These are phyloP conservation scores for Stagonosporopsis cucurbitacearum DNA, from an alignment of 2,329 filamentous ascomycete genomes.

Conservation along the genomic window DNA sequence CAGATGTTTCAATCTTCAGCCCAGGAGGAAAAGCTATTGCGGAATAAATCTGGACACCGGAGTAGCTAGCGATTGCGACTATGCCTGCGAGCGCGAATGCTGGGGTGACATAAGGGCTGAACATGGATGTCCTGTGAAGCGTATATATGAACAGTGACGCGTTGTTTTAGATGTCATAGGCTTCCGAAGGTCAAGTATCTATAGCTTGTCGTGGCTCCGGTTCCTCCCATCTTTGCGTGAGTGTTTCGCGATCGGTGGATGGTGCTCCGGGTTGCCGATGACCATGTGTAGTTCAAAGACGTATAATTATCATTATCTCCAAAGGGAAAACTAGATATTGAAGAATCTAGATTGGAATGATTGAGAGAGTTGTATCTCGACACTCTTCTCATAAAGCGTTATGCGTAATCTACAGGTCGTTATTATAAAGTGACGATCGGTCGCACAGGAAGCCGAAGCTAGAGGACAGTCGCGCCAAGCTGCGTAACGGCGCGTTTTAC, in stretches of 20 bases:
- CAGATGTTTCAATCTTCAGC: background rate
- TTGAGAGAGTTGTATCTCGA: too few relatives aligned
- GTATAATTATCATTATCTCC: too few relatives aligned
- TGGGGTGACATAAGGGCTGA: background rate
- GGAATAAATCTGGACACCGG: background rate
- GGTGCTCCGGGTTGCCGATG: conserved; percentile 37
- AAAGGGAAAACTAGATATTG: too few relatives aligned
- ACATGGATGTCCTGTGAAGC: background rate
- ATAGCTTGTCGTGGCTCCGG: background rate
- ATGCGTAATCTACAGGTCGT: too few relatives aligned
- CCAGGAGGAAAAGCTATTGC: background rate
- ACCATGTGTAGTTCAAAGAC: too few relatives aligned
- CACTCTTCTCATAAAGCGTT: too few relatives aligned
- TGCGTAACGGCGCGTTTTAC: too few relatives aligned
- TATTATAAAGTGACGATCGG: too few relatives aligned
- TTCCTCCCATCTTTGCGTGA: background rate
- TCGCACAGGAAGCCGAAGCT: too few relatives aligned
- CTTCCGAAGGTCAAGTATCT: conserved; percentile 43
- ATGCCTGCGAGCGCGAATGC: background rate
- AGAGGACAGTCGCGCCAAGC: too few relatives aligned
- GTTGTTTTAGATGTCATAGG: background rate
- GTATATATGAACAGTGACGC: background rate
- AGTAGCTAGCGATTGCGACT: background rate
- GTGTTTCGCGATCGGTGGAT: background rate
- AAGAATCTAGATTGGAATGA: too few relatives aligned